Evolutionary conservation across 2,329 filamentous ascomycete genomes (phyloP), one percentile per base, ranked within the genome.

Genomic region (Exophiala sp.): DNA sequence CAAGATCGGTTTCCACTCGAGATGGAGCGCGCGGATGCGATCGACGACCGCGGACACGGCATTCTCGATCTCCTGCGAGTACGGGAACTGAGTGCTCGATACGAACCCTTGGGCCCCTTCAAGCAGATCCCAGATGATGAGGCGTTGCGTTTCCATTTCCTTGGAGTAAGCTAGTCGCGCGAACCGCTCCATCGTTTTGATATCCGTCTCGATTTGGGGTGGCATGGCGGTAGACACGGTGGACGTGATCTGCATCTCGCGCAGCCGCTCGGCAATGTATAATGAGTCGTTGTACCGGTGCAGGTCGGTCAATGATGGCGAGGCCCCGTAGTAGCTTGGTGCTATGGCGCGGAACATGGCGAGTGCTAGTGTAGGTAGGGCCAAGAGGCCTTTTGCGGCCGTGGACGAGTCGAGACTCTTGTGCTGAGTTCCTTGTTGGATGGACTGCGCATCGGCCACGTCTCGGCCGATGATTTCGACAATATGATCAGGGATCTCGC

Each of bases 401-500:
- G 55, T 32, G 4, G 48, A 27, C 30, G 65, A 66, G 62, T 65
- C 71, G 65, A 63, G 55, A 50, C 65, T 63, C 22, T 66, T 60
- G 23, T 64, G 60, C 38, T 73, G 62, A 32, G 61, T 58, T 38
- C 68, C 62, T 23, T 62, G 3, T 16, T 37, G 60, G 38, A 75
- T 63, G 32, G 63, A 56, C 40, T 69, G 62, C 6, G 68, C 66
- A 55, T 75, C 73, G 10, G 59, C 52, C 29, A 74, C 60, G 46
- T 74, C 69, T 37, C 63, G 65, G 34, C 58, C 59, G 43, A 75
- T 65, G 35, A 73, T 65, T 2, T 61, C 59, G n/a, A 74, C 56
- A 10, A 97, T 81, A 2, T 83, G 80, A 53, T 88, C 83, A 0
- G 93, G 91, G 65, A 96, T 85, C 2, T 86, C 85, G 0, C 91